Evolutionary conservation across 371 early-diverging fungal genomes (phyloP).

Genomic region (Syncephalastrum monosporum): DNA sequence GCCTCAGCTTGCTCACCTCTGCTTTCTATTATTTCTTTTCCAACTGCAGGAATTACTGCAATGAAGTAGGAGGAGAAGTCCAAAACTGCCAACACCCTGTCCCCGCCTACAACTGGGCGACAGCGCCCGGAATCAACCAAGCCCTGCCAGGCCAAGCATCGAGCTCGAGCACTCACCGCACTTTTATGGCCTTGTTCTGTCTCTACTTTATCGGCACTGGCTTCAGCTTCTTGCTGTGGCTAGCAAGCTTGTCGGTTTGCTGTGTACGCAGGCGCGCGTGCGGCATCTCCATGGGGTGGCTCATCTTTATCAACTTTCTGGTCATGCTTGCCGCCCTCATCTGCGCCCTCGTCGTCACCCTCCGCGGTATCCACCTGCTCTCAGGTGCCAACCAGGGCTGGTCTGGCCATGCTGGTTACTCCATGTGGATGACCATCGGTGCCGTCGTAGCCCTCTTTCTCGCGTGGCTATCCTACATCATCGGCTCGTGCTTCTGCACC

Average conservation of each 20-base stretch:
- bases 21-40: neutral
- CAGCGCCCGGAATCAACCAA: conserved; percentile 21
- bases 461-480: conserved; percentile 1
- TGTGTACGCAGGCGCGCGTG: conserved; percentile 22
- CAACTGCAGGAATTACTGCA: conserved; percentile 13
- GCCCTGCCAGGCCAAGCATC: conserved; percentile 9
- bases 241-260: conserved; percentile 28
- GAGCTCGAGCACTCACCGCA: conserved; percentile 9
- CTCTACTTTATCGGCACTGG: conserved; percentile 23
- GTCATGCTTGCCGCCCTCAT: conserved; percentile 30
- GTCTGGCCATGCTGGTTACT: conserved; percentile 28
- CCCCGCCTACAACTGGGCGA: conserved; percentile 37
- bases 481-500: neutral
- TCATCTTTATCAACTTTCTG: conserved; percentile 27
- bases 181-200: conserved; percentile 28
- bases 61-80: neutral
- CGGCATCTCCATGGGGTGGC: conserved; percentile 22
- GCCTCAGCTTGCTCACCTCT: neutral
- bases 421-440: conserved; percentile 36
- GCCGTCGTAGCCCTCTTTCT: conserved; percentile 7
- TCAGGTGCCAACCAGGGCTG: conserved; percentile 13
- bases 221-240: conserved; percentile 32
- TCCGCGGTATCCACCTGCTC: conserved; percentile 22
- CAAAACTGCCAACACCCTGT: conserved; percentile 5
- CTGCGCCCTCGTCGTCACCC: conserved; percentile 21